phyloP scores from a whole-genome alignment of 257 asterid genomes.

The Forsythia suspensa region DNA sequence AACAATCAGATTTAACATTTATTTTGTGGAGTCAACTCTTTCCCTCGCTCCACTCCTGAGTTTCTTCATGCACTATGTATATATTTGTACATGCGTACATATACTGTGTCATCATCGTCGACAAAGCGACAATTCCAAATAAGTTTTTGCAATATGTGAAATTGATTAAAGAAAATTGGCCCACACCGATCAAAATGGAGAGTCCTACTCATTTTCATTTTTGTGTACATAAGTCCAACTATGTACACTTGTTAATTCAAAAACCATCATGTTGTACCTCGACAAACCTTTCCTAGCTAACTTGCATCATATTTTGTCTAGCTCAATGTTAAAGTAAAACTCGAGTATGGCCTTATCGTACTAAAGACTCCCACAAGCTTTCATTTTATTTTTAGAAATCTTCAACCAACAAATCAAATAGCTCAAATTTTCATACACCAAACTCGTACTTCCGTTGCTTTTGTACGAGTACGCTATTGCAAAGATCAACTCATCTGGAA shows the following conservation, averaged over 20 bases:
- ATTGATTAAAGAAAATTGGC: neutral
- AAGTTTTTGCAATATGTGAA: neutral
- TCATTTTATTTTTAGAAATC: neutral
- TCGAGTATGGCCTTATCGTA: neutral
- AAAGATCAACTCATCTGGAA: neutral
- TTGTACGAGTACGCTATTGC: neutral
- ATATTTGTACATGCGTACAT: neutral
- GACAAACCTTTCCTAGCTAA: neutral
- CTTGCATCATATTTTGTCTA: neutral
- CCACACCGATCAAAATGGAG: neutral
- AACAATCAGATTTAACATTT: too few relatives aligned
- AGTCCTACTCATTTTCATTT: neutral
- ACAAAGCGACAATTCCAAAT: conserved; percentile 16
- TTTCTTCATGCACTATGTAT: too few relatives aligned
- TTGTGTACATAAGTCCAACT: neutral
- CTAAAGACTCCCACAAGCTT: neutral
- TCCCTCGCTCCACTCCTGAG: too few relatives aligned
- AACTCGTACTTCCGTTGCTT: neutral
- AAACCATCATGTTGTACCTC: neutral
- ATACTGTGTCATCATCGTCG: neutral
- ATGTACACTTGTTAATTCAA: neutral
- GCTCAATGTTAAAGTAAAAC: neutral
- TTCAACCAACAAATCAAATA: neutral
- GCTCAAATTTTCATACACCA: neutral
- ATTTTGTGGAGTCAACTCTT: too few relatives aligned